A percentile compares a stretch with the other conserved stretches of the same genome.
Conservation (phyloP, 2,329 filamentous ascomycete species). For the Chrysoporthe puriensis region DNA sequence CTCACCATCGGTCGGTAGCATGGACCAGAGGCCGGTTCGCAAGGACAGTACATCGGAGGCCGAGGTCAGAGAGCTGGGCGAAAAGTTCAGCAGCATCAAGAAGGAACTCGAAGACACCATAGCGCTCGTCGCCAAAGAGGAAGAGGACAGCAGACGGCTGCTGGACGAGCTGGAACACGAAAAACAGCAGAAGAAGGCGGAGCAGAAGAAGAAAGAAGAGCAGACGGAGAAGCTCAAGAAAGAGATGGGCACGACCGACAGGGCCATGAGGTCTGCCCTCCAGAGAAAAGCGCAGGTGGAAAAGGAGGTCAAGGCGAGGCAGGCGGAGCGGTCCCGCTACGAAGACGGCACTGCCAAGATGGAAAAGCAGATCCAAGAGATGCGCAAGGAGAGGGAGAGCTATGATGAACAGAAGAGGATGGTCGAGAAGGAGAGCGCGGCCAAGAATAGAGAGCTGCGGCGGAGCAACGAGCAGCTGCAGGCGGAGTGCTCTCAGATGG, state of each 20-base stretch:
- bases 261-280: conserved; percentile 79
- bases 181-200: conserved; percentile 75
- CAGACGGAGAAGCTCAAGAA: conserved; percentile 82
- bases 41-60: conserved; percentile 57
- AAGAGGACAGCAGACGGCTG: conserved; percentile 69
- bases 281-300: conserved; percentile 81
- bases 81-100: conserved; percentile 77
- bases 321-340: conserved; percentile 69
- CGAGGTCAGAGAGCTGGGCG: conserved; percentile 77
- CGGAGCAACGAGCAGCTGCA: conserved; percentile 64
- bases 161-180: conserved; percentile 74
- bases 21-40: conserved; percentile 53
- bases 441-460: conserved; percentile 55
- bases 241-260: conserved; percentile 78
- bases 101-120: conserved; percentile 82
- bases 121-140: conserved; percentile 70
- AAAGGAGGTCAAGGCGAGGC: conserved; percentile 68
- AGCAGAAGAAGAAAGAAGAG: conserved; percentile 88
- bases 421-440: conserved; percentile 55
- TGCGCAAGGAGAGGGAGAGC: conserved; percentile 58
- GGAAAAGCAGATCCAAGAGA: conserved; percentile 64
- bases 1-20: conserved; percentile 69
- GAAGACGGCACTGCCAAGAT: conserved; percentile 72
- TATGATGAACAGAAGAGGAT: conserved; percentile 59
- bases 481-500: conserved; percentile 65